Percentiles rank a stretch among this genome's conserved stretches.
phyloP scores from a whole-genome alignment of 1,284 basidiomycete species.

The Ceratobasidium sp. region DNA sequence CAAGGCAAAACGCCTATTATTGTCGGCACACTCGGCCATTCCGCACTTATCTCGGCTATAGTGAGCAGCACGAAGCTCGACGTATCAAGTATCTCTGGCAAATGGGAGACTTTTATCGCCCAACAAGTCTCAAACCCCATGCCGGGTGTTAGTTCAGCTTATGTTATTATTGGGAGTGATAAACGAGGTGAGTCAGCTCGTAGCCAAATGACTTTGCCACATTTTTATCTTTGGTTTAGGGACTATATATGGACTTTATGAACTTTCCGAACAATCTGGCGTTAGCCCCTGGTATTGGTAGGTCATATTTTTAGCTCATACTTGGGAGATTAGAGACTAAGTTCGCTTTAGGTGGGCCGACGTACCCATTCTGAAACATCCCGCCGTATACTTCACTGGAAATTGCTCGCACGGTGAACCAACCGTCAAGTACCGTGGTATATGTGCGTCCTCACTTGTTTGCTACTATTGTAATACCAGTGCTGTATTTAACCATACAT shows the following conservation, averaged over 20 bases:
- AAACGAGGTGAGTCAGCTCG: slow-evolving; percentile 62
- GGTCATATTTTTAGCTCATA: neutral
- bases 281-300: slow-evolving; percentile 29
- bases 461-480: neutral
- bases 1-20: slow-evolving; percentile 63
- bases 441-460: slow-evolving; percentile 56
- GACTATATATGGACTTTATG: slow-evolving; percentile 76
- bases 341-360: slow-evolving; percentile 50
- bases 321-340: neutral
- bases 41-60: slow-evolving; percentile 69
- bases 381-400: slow-evolving; percentile 62
- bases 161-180: slow-evolving; percentile 76
- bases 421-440: slow-evolving; percentile 77
- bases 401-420: slow-evolving; percentile 73
- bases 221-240: slow-evolving; percentile 49
- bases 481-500: neutral
- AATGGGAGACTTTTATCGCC: slow-evolving; percentile 74
- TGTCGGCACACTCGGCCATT: slow-evolving; percentile 74
- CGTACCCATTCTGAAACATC: slow-evolving; percentile 66
- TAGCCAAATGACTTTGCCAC: slow-evolving; percentile 26
- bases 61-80: slow-evolving; percentile 67
- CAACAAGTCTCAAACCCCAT: slow-evolving; percentile 69
- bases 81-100: slow-evolving; percentile 68
- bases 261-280: slow-evolving; percentile 72
- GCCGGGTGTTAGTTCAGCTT: slow-evolving; percentile 69